Base-by-base conservation (phyloP, 225 moss, liverwort and hornwort genomes). In the Neckera pumila region DNA sequence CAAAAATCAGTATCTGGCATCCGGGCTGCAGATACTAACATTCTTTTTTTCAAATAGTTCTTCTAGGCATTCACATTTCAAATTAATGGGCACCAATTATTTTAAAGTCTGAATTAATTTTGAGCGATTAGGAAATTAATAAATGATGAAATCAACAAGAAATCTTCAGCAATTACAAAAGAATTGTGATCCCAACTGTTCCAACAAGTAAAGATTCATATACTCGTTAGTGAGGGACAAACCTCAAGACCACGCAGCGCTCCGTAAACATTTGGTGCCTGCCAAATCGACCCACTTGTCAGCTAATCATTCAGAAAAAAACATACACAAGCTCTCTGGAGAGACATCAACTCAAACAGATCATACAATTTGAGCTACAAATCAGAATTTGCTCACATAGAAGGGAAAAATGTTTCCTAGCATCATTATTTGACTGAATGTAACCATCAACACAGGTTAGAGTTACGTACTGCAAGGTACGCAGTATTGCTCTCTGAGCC, bases 161-260 rank as follows among this genome's bases (percentile, higher is more conserved):
- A 61, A 31, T 61, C 15, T 31, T 56, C 7, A 81, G 51, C 49
- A 62, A 51, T 51, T 47, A 47, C 27, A n/a, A 47, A 47, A 85
- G 17, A 36, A 59, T 60, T 60, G 74, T 49, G 38, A 63, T 65
- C 54, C n/a, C 54, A 59, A 58, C 65, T 65, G 64, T 78, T 86
- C 78, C 83, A 42, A 60, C 47, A 63, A 54, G 62, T 11, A 84
- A 84, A 75, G 67, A 64, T 73, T 72, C 62, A 53, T 17, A 38
- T 73, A 54, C 38, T 28, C 40, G 25, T 81, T 38, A 60, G 61
- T 30, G 38, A 80, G 56, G 66, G 77, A 85, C 66, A 85, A 79
- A 94, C 94, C 94, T 94, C 94, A 80, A 93, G 93, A 56, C 94
- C 94, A 84, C 93, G 94, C 87, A 93, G 90, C 36, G 92, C 94